Base-by-base conservation (phyloP, 2,329 filamentous ascomycete species). In the Colletotrichum karsti region DNA sequence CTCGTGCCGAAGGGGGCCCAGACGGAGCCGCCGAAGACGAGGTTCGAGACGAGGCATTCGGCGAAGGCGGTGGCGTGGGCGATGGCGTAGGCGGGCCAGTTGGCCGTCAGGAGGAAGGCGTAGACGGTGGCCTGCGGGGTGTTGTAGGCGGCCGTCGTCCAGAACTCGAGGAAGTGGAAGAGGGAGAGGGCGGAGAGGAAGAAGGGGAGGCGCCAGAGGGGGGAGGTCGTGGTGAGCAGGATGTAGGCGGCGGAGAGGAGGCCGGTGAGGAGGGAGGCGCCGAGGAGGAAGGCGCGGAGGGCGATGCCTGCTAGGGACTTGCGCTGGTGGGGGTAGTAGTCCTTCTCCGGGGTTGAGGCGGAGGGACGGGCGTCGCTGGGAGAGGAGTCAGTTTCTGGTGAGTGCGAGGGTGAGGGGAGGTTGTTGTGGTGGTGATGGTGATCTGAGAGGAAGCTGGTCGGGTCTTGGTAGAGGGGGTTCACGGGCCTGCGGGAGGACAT, bases 141-240 rank as follows among this genome's bases (percentile, higher is more conserved):
- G 80, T 98, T 98, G 82, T 92, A 93, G 62, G 86, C 84, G 8
- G 95, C 95, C 0, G 95, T 98, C 33, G 91, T 93, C 86, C 91
- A 97, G 84, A 95, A 99, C 81, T 99, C 96, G 79, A 98, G 90
- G 81, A 97, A 98, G 84, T 99, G 96, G 82, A 98, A 98, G 30
- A 92, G 74, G 26, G 91, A 87, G 53, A 98, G 90, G 13, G 90
- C 83, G 57, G 83, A 82, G 53, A 92, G 75, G 82, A 95, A 95
- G 77, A 91, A 89, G 30, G 89, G 87, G 7, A 87, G 77, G 63
- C 90, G 88, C 89, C 89, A 91, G 63, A 87, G 79, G 22, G 87
- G 84, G 35, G 81, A 83, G 13, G 78, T 69, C 5, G 81, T 82
- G 63, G 77, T 73, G 44, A 77, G 15, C 12, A 84, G 73, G 60